Conservation (phyloP, 176 grass and related monocot species). For the Leersia perrieri region DNA sequence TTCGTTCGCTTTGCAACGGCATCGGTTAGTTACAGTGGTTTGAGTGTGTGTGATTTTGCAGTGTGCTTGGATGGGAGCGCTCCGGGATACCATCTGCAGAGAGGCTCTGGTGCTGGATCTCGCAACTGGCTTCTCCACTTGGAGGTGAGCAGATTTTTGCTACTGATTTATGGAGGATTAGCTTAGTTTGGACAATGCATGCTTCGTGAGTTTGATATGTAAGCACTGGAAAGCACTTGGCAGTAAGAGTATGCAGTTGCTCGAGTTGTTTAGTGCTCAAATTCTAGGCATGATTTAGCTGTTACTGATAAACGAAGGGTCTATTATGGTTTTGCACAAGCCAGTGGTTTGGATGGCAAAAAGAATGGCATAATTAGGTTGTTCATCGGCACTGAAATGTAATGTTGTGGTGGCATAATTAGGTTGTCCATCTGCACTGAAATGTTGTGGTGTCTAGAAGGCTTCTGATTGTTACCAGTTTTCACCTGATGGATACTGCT, state of each 20-base stretch:
- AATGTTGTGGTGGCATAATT: neutral
- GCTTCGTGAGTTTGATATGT: neutral
- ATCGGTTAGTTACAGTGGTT: too few species aligned
- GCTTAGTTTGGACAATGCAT: neutral
- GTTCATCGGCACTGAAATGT: too few species aligned
- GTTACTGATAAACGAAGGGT: neutral
- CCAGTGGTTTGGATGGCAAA: neutral
- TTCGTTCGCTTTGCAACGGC: neutral
- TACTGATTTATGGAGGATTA: neutral
- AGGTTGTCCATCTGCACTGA: neutral
- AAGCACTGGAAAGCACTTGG: neutral
- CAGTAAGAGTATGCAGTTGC: neutral
- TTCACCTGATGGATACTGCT: neutral
- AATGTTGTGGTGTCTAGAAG: neutral
- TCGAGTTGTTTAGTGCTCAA: neutral
- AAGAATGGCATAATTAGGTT: neutral
- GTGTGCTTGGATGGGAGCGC: conserved; percentile 75
- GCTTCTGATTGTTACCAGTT: neutral
- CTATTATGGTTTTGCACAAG: neutral
- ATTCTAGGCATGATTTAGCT: neutral
- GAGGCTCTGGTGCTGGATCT: conserved; percentile 46
- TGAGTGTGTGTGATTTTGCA: conserved; percentile 19
- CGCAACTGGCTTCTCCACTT: conserved; percentile 62
- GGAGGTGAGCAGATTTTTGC: conserved; percentile 42
- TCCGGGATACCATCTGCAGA: conserved; percentile 69